Conservation (phyloP, 2,329 filamentous ascomycete species). For the Fusarium sp. region DNA sequence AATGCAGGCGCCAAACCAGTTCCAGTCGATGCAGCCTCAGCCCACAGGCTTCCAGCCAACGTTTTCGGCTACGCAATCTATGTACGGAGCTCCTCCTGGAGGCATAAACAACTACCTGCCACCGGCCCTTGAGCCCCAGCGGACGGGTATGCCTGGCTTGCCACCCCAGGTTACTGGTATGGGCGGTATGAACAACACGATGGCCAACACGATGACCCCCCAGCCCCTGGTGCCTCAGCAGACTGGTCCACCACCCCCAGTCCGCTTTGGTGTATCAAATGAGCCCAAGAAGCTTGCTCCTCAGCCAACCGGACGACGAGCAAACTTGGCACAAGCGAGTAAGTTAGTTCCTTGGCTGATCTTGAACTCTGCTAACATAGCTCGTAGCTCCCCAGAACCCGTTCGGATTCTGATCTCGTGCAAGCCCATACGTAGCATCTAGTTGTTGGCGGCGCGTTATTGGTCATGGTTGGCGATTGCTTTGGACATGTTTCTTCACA, state of each 20-base stretch:
- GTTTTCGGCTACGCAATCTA: constrained; percentile 57
- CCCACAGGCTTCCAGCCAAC: constrained; percentile 66
- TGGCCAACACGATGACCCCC: constrained; percentile 50
- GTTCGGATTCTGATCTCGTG: constrained; percentile 56
- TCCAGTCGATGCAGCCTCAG: constrained; percentile 64
- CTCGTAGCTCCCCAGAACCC: constrained; percentile 60
- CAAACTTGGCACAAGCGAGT: constrained; percentile 95
- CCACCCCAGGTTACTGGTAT: constrained; percentile 60
- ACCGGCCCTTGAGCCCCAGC: constrained; percentile 66
- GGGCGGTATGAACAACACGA: constrained; percentile 58
- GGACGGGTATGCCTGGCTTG: constrained; percentile 59
- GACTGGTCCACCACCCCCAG: constrained; percentile 76
- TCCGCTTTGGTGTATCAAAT: constrained; percentile 82
- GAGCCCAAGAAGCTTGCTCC: constrained; percentile 79
- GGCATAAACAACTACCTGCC: constrained; percentile 66
- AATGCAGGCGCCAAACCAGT: constrained; percentile 52
- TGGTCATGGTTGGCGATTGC: constrained; percentile 26
- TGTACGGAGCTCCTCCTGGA: constrained; percentile 53
- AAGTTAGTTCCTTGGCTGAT: constrained; percentile 59
- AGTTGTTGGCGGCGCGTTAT: constrained; percentile 7
- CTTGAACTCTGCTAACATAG: constrained; percentile 28
- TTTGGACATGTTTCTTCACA: constrained; percentile 40
- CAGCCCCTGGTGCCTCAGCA: constrained; percentile 58
- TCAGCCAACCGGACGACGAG: constrained; percentile 87
- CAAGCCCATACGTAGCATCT: not conserved